Evolutionary conservation across 768 basidiomycete genomes (phyloP).

Genomic region (Gelatoporia subvermispora): DNA sequence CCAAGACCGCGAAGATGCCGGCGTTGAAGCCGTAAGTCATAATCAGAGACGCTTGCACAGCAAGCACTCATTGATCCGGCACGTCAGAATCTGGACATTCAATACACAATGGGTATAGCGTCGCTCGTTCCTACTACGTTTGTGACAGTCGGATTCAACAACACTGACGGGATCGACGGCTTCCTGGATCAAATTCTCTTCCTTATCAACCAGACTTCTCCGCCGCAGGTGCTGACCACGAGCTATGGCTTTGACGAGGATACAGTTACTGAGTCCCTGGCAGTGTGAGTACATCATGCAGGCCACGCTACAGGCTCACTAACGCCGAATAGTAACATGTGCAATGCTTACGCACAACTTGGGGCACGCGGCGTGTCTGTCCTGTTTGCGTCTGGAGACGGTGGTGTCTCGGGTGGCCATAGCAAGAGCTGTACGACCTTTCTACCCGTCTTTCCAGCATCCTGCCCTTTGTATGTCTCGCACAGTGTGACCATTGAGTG

Average conservation of each 20-base stretch:
- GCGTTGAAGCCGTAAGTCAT: constrained; percentile 23
- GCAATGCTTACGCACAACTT: constrained; percentile 28
- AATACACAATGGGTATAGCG: constrained; percentile 32
- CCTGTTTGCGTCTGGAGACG: constrained; percentile 33
- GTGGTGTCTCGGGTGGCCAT: constrained; percentile 27
- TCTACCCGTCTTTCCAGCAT: constrained; percentile 31
- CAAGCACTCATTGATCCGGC: neutral
- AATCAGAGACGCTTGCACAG: too few species aligned
- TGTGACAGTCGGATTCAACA: constrained; percentile 27
- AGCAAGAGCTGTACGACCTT: constrained; percentile 24
- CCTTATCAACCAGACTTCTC: constrained; percentile 16
- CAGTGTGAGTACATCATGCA: constrained; percentile 46
- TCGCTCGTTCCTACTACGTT: constrained; percentile 27
- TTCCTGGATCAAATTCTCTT: constrained; percentile 28
- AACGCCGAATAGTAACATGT: constrained; percentile 26
- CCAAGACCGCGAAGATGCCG: constrained; percentile 19
- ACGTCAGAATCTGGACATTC: constrained; percentile 29
- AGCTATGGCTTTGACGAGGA: neutral
- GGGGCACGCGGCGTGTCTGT: constrained; percentile 30
- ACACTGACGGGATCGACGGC: constrained; percentile 25
- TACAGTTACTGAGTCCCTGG: constrained; percentile 54
- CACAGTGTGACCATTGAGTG: neutral
- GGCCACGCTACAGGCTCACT: too few species aligned
- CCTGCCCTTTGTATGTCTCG: constrained; percentile 28
- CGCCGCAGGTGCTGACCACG: constrained; percentile 25